Conservation (phyloP, 495 filamentous ascomycete genomes). For the Aspergillus nanangensis region DNA sequence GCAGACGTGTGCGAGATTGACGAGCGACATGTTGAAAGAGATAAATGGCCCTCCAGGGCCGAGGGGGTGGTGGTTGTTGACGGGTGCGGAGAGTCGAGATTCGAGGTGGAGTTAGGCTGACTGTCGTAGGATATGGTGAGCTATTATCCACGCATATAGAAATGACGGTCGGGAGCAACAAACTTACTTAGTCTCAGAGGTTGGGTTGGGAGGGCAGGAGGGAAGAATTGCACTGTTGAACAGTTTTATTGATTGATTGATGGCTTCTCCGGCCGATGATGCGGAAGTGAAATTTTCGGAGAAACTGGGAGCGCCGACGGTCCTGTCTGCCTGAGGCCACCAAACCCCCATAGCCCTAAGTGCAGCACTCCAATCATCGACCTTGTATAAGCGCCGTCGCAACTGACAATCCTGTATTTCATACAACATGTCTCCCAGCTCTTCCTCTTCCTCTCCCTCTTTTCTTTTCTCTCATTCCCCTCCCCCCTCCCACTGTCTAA, state of each 20-base stretch:
- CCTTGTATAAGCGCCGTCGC: slow-evolving; percentile 17
- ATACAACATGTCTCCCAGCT: too few species aligned
- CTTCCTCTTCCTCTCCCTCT: slow-evolving; percentile 2
- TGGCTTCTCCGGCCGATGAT: slow-evolving; percentile 16
- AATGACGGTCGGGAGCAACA: too few species aligned
- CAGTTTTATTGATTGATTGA: too few species aligned
- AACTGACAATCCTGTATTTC: slow-evolving; percentile 13
- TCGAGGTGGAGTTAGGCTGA: too few species aligned
- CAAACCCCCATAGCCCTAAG: neutral
- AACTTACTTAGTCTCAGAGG: too few species aligned
- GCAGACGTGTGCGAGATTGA: slow-evolving; percentile 73
- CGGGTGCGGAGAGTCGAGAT: neutral
- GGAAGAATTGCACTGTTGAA: too few species aligned
- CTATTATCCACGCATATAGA: too few species aligned
- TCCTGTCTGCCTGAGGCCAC: neutral
- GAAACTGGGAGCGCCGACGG: slow-evolving; percentile 29
- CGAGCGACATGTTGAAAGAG: slow-evolving; percentile 79
- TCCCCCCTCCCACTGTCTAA: slow-evolving; percentile 5
- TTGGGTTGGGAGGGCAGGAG: too few species aligned
- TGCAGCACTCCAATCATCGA: neutral
- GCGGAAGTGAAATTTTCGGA: slow-evolving; percentile 41
- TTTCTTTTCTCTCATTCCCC: slow-evolving; percentile 1
- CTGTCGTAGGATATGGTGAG: too few species aligned
- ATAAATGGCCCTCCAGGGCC: too few species aligned
- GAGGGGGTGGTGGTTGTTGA: slow-evolving; percentile 7